phyloP scores from a whole-genome alignment of 2,329 filamentous ascomycete genomes.

The Colletotrichum tabaci region DNA sequence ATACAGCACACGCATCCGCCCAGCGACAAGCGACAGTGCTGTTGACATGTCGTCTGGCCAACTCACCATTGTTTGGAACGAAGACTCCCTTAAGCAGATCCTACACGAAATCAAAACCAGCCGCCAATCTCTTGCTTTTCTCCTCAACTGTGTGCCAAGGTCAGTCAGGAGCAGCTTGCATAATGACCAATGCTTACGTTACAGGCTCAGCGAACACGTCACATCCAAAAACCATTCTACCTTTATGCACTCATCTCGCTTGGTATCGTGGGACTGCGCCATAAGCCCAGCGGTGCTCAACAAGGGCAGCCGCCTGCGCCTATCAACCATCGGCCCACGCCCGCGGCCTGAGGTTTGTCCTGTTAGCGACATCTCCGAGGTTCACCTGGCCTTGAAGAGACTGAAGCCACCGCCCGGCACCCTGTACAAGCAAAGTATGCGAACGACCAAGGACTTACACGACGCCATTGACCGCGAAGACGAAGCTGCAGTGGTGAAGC shows the following conservation, averaged over 20 bases:
- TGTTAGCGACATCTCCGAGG: slow-evolving; percentile 26
- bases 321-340: slow-evolving; percentile 28
- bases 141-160: slow-evolving; percentile 41
- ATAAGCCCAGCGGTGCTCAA: slow-evolving; percentile 41
- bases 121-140: slow-evolving; percentile 38
- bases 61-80: slow-evolving; percentile 44
- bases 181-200: background rate
- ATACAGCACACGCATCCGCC: slow-evolving; percentile 34
- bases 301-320: slow-evolving; percentile 38
- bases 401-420: slow-evolving; percentile 35
- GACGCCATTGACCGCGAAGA: slow-evolving; percentile 46
- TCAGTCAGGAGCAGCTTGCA: background rate
- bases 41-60: slow-evolving; percentile 32
- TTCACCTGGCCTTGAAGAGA: slow-evolving; percentile 31
- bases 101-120: slow-evolving; percentile 30
- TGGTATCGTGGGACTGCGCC: slow-evolving; percentile 34
- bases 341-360: slow-evolving; percentile 19
- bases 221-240: slow-evolving; percentile 39
- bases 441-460: slow-evolving; percentile 44
- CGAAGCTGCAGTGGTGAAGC: slow-evolving; percentile 42
- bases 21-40: slow-evolving; percentile 26
- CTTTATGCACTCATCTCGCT: slow-evolving; percentile 40
- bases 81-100: slow-evolving; percentile 35
- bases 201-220: slow-evolving; percentile 32
- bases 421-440: slow-evolving; percentile 37